Evolutionary conservation across 495 filamentous ascomycete species (phyloP).

Genomic region (Tuber melanosporum): DNA sequence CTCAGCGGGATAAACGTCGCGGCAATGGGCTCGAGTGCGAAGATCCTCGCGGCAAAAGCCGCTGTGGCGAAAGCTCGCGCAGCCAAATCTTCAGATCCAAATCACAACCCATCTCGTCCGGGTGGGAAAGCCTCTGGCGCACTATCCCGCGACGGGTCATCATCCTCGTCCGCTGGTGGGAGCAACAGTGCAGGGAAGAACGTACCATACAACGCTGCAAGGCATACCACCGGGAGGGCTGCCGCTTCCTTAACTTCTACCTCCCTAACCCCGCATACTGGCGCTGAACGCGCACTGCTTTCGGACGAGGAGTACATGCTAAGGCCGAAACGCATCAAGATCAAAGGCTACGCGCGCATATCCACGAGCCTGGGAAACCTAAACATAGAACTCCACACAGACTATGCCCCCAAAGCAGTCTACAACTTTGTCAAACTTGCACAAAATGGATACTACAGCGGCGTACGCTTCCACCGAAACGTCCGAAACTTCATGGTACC

Average conservation of each 20-base stretch:
- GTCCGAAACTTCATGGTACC: constrained; percentile 82
- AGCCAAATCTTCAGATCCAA: constrained; percentile 46
- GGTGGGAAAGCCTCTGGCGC: constrained; percentile 11
- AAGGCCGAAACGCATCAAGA: constrained; percentile 76
- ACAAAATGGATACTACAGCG: constrained; percentile 82
- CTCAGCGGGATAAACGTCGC: constrained; percentile 39
- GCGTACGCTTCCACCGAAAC: constrained; percentile 78
- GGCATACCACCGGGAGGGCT: constrained; percentile 83
- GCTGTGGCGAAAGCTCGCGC: constrained; percentile 77
- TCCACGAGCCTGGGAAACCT: constrained; percentile 73
- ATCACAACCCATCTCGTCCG: constrained; percentile 36
- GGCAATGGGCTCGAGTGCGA: constrained; percentile 45
- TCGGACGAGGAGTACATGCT: constrained; percentile 95
- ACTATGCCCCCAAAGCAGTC: constrained; percentile 82
- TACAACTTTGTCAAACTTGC: constrained; percentile 93
- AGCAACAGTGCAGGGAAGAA: constrained; percentile 31
- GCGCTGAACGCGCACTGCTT: constrained; percentile 72
- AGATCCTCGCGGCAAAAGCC: constrained; percentile 86
- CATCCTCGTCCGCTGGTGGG: constrained; percentile 36
- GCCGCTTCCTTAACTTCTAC: constrained; percentile 94
- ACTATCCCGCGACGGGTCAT: constrained; percentile 34
- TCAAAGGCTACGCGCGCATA: constrained; percentile 84
- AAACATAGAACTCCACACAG: constrained; percentile 83
- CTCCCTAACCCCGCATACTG: constrained; percentile 84
- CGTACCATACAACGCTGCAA: constrained; percentile 73